Base-by-base conservation (phyloP, 2,329 filamentous ascomycete species). In the Xylariaceae sp. region DNA sequence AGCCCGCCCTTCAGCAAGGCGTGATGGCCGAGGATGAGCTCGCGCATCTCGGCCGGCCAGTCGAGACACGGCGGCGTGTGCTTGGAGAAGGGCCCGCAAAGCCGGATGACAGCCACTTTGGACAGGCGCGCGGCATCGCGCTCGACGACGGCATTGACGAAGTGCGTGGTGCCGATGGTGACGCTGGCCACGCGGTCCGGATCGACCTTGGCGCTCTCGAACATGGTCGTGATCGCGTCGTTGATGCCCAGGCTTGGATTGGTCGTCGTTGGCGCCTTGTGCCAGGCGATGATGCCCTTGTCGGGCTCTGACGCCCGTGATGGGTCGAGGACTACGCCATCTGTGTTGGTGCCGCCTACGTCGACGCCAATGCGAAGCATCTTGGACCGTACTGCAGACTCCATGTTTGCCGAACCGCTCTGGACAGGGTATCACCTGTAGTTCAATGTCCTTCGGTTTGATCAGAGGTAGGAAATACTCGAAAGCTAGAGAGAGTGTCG, bases 91-190 rank as follows among this genome's bases (percentile, higher is more conserved):
- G 79, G 78, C 0, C 81, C 79, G 36, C 77, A 81, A 4, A 84
- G 73, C 5, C 82, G 75, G 13, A 85, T 61, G 2, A 84, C 80
- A 2, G 80, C 82, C 4, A 84, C 80, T 4, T 67, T 71, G 11
- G 75, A 73, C 2, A 84, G 66, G 2, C 78, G 74, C 1, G 72
- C 63, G 6, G 70, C 71, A 55, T 84, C 81, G 36, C 77, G 71
- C 64, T 84, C 80, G 1, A 84, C 72, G 2, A 84, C 78, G 7
- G 81, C 81, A 55, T 84, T 85, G 60, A 84, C 74, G 59, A 84
- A 84, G 54, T 84, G 81, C 0, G 81, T 84, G 1, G 78, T 81
- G 46, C 80, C 80, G 56, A 82, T 80, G 2, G 78, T 79, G 11
- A 82, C 74, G 54, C 75, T 77, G 11, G 76, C 73, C 15, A 82